These are phyloP conservation scores for Talaromyces sp. DNA, from an alignment of 2,329 filamentous ascomycete genomes.

Conservation along the genomic window DNA sequence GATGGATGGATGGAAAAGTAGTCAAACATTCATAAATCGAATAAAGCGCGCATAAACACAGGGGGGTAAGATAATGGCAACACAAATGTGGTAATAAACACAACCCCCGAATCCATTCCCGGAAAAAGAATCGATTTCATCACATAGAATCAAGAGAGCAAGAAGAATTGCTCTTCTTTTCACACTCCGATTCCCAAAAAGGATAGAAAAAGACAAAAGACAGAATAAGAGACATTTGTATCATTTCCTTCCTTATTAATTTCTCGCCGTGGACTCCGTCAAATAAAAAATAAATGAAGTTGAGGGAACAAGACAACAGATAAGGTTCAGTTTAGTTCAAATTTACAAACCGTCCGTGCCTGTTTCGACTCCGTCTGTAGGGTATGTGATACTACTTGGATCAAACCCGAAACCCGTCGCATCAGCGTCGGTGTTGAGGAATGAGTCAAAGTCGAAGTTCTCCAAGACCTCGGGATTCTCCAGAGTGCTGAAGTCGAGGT, in stretches of 20 bases:
- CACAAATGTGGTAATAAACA: neutral
- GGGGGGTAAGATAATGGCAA: neutral
- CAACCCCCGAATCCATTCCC: neutral
- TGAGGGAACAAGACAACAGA: slow-evolving; percentile 16
- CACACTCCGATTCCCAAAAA: neutral
- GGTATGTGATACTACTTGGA: slow-evolving; percentile 38
- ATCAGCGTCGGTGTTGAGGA: slow-evolving; percentile 56
- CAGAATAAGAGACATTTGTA: slow-evolving; percentile 18
- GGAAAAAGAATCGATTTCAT: neutral
- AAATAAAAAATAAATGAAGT: neutral
- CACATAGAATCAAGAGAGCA: neutral
- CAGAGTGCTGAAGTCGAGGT: slow-evolving; percentile 45
- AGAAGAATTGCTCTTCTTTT: neutral
- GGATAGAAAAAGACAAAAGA: slow-evolving; percentile 14
- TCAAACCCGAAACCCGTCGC: slow-evolving; percentile 44
- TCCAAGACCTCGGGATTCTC: slow-evolving; percentile 49
- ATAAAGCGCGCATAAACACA: slow-evolving; percentile 1
- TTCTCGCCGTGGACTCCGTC: slow-evolving; percentile 8
- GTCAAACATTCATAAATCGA: neutral
- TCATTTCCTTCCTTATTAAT: slow-evolving; percentile 11
- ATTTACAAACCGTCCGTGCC: slow-evolving; percentile 24
- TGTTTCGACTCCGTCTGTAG: slow-evolving; percentile 44
- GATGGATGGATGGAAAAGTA: neutral
- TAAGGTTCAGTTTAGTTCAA: neutral
- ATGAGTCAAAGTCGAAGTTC: slow-evolving; percentile 65